These are phyloP conservation scores for Myriangium duriaei DNA, from an alignment of 2,329 filamentous ascomycete genomes.

Conservation along the genomic window DNA sequence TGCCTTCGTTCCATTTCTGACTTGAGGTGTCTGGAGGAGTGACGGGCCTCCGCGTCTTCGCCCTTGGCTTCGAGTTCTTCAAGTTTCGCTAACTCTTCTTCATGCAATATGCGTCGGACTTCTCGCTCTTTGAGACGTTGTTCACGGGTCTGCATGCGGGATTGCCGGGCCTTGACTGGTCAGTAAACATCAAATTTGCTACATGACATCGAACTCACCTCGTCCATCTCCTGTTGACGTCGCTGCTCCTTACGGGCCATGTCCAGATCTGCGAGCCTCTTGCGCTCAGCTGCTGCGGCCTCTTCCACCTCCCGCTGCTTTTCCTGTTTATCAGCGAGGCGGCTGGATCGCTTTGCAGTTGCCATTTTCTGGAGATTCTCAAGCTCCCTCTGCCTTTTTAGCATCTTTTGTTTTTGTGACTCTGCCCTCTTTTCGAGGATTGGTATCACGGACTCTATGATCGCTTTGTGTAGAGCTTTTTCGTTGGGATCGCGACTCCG, in stretches of 20 bases:
- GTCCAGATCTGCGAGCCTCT: conserved; percentile 49
- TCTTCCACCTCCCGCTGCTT: conserved; percentile 63
- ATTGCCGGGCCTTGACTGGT: conserved; percentile 53
- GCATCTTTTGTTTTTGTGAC: conserved; percentile 55
- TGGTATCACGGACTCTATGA: conserved; percentile 70
- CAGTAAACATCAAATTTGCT: conserved; percentile 13
- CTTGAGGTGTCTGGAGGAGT: conserved; percentile 70
- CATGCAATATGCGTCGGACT: conserved; percentile 65
- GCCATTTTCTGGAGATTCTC: conserved; percentile 74
- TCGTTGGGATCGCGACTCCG: conserved; percentile 77
- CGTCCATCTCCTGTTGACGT: conserved; percentile 51
- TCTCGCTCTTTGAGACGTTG: conserved; percentile 78
- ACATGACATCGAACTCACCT: conserved; percentile 28
- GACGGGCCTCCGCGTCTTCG: conserved; percentile 31
- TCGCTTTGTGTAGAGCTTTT: conserved; percentile 57
- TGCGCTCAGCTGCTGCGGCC: conserved; percentile 56
- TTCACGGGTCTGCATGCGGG: conserved; percentile 70
- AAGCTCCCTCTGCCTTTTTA: conserved; percentile 67
- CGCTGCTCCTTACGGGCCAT: conserved; percentile 49
- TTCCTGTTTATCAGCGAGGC: conserved; percentile 71
- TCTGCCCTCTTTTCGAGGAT: conserved; percentile 67
- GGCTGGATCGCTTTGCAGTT: conserved; percentile 86
- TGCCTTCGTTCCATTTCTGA: conserved; percentile 70
- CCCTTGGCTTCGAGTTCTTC: conserved; percentile 54
- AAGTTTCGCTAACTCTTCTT: conserved; percentile 69